Evolutionary conservation across 2,329 filamentous ascomycete genomes (phyloP).

Genomic region (Aspergillus sp.): DNA sequence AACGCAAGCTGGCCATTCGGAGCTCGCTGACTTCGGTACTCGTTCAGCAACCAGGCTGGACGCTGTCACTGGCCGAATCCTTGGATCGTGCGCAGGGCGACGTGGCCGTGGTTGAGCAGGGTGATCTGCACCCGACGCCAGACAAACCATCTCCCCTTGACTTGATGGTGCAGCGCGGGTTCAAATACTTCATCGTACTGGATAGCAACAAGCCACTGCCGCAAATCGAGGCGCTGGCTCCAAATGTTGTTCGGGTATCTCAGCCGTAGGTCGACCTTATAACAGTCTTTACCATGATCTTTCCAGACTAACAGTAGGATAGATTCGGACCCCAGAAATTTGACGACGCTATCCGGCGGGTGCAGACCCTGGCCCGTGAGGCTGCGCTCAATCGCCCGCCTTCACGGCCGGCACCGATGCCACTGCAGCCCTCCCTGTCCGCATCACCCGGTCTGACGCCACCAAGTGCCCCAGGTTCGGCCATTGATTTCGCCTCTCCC

Average conservation of each 20-base stretch:
- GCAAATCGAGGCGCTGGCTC: not conserved
- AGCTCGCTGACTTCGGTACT: constrained; percentile 25
- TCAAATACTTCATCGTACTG: constrained; percentile 26
- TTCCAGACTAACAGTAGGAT: not conserved
- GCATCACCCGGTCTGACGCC: not conserved
- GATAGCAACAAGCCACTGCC: constrained; percentile 3
- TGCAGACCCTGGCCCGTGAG: constrained; percentile 3
- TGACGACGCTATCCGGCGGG: constrained; percentile 1
- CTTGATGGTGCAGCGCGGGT: not conserved
- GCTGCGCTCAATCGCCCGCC: not conserved
- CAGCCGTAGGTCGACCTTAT: constrained; percentile 10
- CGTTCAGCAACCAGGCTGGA: constrained; percentile 22
- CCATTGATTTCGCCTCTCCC: not conserved
- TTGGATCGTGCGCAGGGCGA: constrained; percentile 23
- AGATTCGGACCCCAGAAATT: constrained; percentile 16
- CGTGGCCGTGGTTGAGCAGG: constrained; percentile 28
- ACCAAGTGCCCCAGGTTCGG: not conserved
- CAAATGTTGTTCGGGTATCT: constrained; percentile 16
- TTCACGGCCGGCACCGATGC: not conserved
- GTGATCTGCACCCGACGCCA: constrained; percentile 13
- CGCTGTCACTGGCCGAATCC: constrained; percentile 23
- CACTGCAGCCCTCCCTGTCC: not conserved
- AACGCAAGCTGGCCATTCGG: constrained; percentile 30
- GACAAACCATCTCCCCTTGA: constrained; percentile 4
- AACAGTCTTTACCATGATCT: not conserved